Evolutionary conservation across 345 rosid species (phyloP).

Genomic region (Arabis alpina): DNA sequence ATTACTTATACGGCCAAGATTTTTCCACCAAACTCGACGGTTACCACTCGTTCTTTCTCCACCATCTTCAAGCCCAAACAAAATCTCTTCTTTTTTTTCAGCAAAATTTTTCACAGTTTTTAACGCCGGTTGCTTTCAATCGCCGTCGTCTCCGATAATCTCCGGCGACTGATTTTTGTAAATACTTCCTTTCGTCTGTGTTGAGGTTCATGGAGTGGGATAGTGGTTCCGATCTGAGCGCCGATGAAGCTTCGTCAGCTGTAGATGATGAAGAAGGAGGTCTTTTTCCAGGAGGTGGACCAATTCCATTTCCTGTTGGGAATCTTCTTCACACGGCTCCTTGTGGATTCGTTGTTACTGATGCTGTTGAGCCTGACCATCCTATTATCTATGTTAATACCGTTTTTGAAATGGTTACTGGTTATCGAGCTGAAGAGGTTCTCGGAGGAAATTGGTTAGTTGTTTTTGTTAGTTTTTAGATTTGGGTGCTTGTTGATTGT

Average conservation of each 20-base stretch:
- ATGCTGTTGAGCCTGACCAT: conserved; percentile 84
- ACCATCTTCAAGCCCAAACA: conserved; percentile 1
- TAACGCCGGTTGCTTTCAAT: conserved; percentile 24
- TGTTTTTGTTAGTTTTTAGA: background rate
- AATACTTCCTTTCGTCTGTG: background rate
- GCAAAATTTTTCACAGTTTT: background rate
- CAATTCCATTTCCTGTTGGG: conserved; percentile 76
- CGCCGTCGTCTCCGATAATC: conserved; percentile 13
- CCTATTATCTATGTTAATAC: conserved; percentile 86
- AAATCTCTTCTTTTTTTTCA: background rate
- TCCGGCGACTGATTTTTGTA: conserved; percentile 16
- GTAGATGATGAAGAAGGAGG: conserved; percentile 70
- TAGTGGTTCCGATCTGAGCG: conserved; percentile 90
- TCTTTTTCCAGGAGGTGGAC: conserved; percentile 53
- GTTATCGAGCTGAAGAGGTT: conserved; percentile 89
- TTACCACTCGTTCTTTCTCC: conserved; percentile 51
- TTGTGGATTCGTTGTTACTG: conserved; percentile 84
- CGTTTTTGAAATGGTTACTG: conserved; percentile 85
- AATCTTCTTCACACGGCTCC: conserved; percentile 74
- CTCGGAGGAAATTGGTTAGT: conserved; percentile 92
- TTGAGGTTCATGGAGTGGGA: conserved; percentile 89
- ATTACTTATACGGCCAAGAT: conserved; percentile 39
- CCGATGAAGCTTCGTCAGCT: conserved; percentile 44
- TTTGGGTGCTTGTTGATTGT: conserved; percentile 8
- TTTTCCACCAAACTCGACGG: conserved; percentile 45